Conservation (phyloP, 163 green algal species). For the Volvox carteri region DNA sequence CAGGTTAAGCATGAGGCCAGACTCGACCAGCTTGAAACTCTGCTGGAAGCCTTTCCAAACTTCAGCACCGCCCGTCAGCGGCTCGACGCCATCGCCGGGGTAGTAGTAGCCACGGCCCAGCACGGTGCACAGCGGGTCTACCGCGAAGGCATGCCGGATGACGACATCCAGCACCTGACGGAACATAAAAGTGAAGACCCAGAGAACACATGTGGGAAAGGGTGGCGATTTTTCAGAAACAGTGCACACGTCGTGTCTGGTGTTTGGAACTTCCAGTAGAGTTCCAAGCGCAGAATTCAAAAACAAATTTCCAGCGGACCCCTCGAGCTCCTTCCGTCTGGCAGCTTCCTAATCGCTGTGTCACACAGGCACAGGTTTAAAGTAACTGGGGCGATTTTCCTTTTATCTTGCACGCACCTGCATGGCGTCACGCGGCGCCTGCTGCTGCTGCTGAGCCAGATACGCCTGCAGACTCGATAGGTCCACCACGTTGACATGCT, state of each 20-base stretch:
- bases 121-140: conserved; percentile 58
- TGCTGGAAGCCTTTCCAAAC: conserved; percentile 57
- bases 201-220: not conserved
- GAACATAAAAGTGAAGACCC: not conserved
- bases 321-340: not conserved
- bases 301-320: too few species aligned
- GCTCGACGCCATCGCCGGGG: conserved; percentile 2
- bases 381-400: not conserved
- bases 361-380: not conserved
- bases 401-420: not conserved
- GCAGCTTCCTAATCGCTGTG: not conserved
- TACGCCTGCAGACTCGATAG: conserved; percentile 18
- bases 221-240: not conserved
- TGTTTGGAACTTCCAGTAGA: too few species aligned
- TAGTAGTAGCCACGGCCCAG: conserved; percentile 75
- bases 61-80: conserved; percentile 64
- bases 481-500: not conserved
- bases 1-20: conserved; percentile 74
- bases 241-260: not conserved
- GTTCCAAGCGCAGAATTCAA: too few species aligned
- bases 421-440: conserved; percentile 44
- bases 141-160: conserved; percentile 49
- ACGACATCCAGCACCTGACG: conserved; percentile 75
- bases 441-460: not conserved
- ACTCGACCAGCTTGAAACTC: conserved; percentile 65